Base-by-base conservation (phyloP, 306 rosid genomes). In the Cucurbita moschata region DNA sequence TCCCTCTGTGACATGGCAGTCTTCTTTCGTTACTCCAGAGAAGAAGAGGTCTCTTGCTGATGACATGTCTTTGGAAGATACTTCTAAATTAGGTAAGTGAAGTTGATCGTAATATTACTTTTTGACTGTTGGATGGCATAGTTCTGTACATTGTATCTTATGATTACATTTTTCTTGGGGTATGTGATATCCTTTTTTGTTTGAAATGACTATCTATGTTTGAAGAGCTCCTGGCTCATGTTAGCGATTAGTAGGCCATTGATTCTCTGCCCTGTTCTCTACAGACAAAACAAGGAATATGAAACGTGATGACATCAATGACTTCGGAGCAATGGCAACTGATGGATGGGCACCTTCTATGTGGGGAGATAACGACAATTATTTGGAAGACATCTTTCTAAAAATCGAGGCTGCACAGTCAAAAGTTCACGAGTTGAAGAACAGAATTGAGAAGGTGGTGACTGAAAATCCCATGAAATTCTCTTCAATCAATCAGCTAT, bases 71-170 rank as follows among this genome's bases (percentile, higher is more conserved):
- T 54, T 79, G 73, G 88, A 84, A 50, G 91, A 82, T 30, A 85
- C 86, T 72, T 79, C 79, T 62, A 86, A 85, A 78, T 86, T 89
- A 81, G 96, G 97, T 94, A 83, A 80, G 86, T 37, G 16, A n/a
- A 71, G 74, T 43, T 15, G 72, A 38, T 61, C 16, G 10, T 68
- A 47, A 6, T 14, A 12, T 69, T 69, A 30, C 23, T 15, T 52
- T 47, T 69, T 26, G 15, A 35, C 60, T 50, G 44, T 70, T 30
- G 42, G 30, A 50, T 70, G 60, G 30, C 50, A 50, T 0, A 70
- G 23, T 23, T 23, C 4, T 68, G 11, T 16, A 44, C 4, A 43
- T 66, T 5, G 44, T 66, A 44, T 66, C 43, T 43, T 21, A 66
- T 13, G 53, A 44, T 19, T 7, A 66, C 8, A 2, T 6, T 66